Base-by-base conservation (phyloP, 805 yeast species). In the Schwanniomyces sp. region DNA sequence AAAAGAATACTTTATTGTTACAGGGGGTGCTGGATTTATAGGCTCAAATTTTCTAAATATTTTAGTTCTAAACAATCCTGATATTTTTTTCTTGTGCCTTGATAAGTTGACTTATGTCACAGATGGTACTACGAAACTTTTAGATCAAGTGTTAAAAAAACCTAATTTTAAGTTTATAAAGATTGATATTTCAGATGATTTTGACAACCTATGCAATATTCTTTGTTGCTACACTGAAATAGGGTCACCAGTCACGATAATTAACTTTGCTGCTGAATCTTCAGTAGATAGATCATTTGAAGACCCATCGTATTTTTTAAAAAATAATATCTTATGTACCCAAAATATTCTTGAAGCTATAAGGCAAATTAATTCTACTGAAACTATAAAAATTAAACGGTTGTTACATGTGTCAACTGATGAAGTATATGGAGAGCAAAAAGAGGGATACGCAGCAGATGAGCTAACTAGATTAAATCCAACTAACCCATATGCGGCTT, bases 21-120 rank as follows among this genome's bases (percentile, higher is more conserved):
- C 84, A 7, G 85, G 85, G 6, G 84, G 83, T 1, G 80, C 80
- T 5, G 85, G 85, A 1, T 80, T 80, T 50, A 74, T 80, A 49
- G 85, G 83, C 4, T 75, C 81, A 1, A 72, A 79, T 65, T 64
- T 75, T 41, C 64, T 75, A 11, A 63, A 70, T 9, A 59, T 62
- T 45, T 56, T 75, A 44, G 70, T 71, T 1, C 25, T 42, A 3
- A 48, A 51, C 24, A 58, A 65, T 45, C 70, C 72, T 1, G 30
- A 53, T 6, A 62, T 63, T 49, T 54, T 53, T 8, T 71, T 80
- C 30, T 58, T 72, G 1, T 76, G 82, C 50, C 57, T 75, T 27
- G 85, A 80, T 52, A 69, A 69, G 41, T 56, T 79, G 16, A 70
- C 67, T 41, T 80, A 80, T 59, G 79, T 80, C 32, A 64, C 78